phyloP scores from a whole-genome alignment of 176 grass and related monocot species.

The Musa troglodytarum region DNA sequence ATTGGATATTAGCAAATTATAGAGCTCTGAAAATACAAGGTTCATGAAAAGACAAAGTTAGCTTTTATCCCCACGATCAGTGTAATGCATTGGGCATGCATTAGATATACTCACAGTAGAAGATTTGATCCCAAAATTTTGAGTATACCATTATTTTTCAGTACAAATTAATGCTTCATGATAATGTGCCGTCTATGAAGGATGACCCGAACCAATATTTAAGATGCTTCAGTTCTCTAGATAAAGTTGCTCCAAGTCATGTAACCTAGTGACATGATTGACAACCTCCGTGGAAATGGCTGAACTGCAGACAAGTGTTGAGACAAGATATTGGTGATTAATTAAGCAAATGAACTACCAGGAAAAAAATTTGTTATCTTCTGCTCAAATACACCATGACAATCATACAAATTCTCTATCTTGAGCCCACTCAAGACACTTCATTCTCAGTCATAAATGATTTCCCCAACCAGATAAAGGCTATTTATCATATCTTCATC shows the following conservation, averaged over 20 bases:
- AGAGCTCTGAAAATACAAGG: neutral
- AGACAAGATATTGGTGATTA: neutral
- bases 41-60: neutral
- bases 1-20: neutral
- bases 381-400: no score
- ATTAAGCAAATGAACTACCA: no score
- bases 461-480: neutral
- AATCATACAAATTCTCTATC: neutral
- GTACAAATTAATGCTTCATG: neutral
- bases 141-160: neutral
- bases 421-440: neutral
- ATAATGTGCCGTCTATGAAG: neutral
- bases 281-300: neutral
- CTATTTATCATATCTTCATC: no score
- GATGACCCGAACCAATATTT: neutral
- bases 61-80: no score
- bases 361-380: no score
- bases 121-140: neutral
- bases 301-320: neutral
- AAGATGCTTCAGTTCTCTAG: neutral
- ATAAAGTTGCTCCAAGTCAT: neutral
- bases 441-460: neutral
- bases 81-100: no score
- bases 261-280: neutral
- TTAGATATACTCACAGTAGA: neutral